Evolutionary conservation across 805 yeast genomes (phyloP).

Genomic region (Torulaspora microellipsoides): DNA sequence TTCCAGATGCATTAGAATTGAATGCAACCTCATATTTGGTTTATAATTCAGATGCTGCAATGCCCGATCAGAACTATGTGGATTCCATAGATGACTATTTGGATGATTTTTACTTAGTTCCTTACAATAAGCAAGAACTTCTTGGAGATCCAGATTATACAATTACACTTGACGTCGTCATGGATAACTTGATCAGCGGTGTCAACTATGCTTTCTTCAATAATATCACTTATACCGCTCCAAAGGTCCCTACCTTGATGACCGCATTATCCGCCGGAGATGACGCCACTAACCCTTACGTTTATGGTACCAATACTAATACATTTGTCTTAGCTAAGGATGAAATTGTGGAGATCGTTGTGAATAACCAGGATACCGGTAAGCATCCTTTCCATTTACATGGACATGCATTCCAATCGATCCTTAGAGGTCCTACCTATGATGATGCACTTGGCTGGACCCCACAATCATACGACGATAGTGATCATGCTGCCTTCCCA

Average conservation of each 20-base stretch:
- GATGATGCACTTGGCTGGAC: slow-evolving; percentile 47
- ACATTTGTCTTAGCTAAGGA: slow-evolving; percentile 56
- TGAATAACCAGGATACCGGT: slow-evolving; percentile 87
- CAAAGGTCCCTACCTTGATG: slow-evolving; percentile 81
- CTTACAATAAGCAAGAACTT: slow-evolving; percentile 51
- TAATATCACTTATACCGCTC: slow-evolving; percentile 69
- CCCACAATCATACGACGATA: slow-evolving; percentile 57
- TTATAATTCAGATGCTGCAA: slow-evolving; percentile 45
- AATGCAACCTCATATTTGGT: slow-evolving; percentile 74
- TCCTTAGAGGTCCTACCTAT: slow-evolving; percentile 63
- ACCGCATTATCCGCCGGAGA: slow-evolving; percentile 75
- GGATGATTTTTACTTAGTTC: slow-evolving; percentile 77
- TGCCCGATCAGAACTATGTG: slow-evolving; percentile 39
- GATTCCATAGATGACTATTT: slow-evolving; percentile 48
- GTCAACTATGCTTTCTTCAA: slow-evolving; percentile 95
- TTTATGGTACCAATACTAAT: slow-evolving; percentile 79
- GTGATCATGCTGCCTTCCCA: slow-evolving; percentile 50
- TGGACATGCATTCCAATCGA: slow-evolving; percentile 79
- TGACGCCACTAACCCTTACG: slow-evolving; percentile 44
- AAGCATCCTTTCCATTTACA: slow-evolving; percentile 97
- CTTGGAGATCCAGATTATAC: slow-evolving; percentile 64
- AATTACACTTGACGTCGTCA: slow-evolving; percentile 65
- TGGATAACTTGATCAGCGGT: slow-evolving; percentile 86
- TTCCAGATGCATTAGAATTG: slow-evolving; percentile 59
- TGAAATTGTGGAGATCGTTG: slow-evolving; percentile 66